Evolutionary conservation across 1,139 yeast species (phyloP), one percentile per base, ranked within the genome.

Genomic region (Hemisphaericaspora subhashii): DNA sequence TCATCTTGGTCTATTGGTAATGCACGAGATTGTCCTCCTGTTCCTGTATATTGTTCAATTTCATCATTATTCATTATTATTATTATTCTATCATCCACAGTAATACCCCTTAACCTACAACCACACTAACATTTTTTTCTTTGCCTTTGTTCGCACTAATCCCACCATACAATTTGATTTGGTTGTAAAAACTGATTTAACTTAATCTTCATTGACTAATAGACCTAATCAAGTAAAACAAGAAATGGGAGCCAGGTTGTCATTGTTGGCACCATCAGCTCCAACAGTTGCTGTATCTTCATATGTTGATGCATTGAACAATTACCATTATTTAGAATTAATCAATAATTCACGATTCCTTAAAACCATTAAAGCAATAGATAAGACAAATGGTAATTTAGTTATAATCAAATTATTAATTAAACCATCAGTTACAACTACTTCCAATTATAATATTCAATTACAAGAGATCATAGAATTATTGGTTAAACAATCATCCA

Each of bases 221-320:
- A 12, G 9, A 13, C 12, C 27, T 6, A 15, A 12, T 5, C 14
- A 24, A n/a, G 28, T 18, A n/a, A 24, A 12, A 18, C 36, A 41
- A 30, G 39, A 13, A 20, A 89, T 90, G 97, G 97, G 97, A 13
- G 88, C 87, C 15, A 85, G 86, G 58, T 67, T 90, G 48, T 89
- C 97, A 4, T 68, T 86, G 35, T 65, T 88, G 55, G 88, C 96
- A 21, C 96, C 96, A 5, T 81, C 92, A 11, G 89, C 97, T 3
- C 90, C 95, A 4, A 86, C 97, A 1, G 87, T 92, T 52, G 96
- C 95, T 10, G 74, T 89, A 4, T 89, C 94, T 23, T 90, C 98
- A 1, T 92, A 90, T 53, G 78, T 92, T 27, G 86, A 86, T 52
- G 88, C 86, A 37, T 68, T 92, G 17, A 80, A 79, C 22, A 80